phyloP scores from a whole-genome alignment of 192 early-diverging fungal genomes.

The Anaeromyces robustus region DNA sequence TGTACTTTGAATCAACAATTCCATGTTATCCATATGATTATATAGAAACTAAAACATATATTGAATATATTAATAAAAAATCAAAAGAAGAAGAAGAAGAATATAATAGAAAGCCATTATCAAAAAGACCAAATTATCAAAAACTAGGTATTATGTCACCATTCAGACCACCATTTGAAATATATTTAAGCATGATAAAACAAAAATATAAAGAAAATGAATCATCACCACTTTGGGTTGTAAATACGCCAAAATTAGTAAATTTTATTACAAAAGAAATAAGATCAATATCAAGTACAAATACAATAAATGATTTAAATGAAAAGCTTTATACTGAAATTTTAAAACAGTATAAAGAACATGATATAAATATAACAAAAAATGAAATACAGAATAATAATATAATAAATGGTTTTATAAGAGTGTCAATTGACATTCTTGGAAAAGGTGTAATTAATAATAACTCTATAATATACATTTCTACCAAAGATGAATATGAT shows the following conservation, averaged over 20 bases:
- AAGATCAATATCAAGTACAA: background rate
- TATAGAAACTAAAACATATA: constrained; percentile 56
- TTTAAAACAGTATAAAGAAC: background rate
- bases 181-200: constrained; percentile 13
- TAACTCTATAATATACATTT: background rate
- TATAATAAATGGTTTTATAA: background rate
- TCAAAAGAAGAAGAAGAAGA: constrained; percentile 20
- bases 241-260: background rate
- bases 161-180: constrained; percentile 51
- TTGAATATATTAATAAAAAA: constrained; percentile 17
- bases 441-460: background rate
- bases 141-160: constrained; percentile 50
- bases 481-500: background rate
- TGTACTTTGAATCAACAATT: constrained; percentile 61
- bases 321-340: background rate
- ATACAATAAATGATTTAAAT: background rate
- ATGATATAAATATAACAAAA: background rate
- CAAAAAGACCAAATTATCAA: constrained; percentile 67
- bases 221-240: background rate
- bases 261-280: background rate
- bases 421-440: background rate
- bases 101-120: constrained; percentile 55
- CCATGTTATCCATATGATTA: constrained; percentile 73
- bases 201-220: background rate
- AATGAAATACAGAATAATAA: background rate